A percentile compares a stretch with the other conserved stretches of the same genome.
Evolutionary conservation across 305 asterid species (phyloP).

Genomic region (Fraxinus albicans): DNA sequence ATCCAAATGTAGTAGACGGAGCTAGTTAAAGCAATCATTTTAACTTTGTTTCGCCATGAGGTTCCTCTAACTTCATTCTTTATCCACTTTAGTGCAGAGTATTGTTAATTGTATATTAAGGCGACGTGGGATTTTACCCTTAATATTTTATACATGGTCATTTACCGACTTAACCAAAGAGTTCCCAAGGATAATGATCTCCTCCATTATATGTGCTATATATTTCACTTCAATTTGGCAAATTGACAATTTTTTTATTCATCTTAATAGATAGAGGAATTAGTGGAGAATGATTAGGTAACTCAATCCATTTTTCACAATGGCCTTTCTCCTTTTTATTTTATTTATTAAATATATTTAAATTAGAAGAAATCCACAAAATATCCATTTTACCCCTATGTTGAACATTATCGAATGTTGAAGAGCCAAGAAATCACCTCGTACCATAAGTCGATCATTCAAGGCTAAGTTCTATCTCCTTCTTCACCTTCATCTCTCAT

Average conservation of each 20-base stretch:
- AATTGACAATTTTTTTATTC: background rate
- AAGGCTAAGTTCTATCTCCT: background rate
- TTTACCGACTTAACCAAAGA: background rate
- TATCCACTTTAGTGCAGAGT: too few relatives aligned
- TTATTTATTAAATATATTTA: too few relatives aligned
- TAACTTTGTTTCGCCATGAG: too few relatives aligned
- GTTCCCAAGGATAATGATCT: background rate
- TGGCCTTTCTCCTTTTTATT: background rate
- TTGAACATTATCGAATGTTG: too few relatives aligned
- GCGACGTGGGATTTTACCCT: background rate
- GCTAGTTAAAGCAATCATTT: too few relatives aligned
- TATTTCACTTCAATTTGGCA: background rate
- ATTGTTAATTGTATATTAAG: background rate
- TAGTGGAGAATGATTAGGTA: background rate
- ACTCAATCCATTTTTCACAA: background rate
- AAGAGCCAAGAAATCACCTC: background rate
- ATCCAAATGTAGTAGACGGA: too few relatives aligned
- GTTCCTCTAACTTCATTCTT: too few relatives aligned
- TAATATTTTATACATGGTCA: background rate
- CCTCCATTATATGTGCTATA: background rate
- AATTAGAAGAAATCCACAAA: background rate
- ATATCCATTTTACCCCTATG: background rate
- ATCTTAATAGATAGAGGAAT: background rate
- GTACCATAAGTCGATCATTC: background rate
- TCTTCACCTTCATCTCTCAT: background rate